phyloP scores from a whole-genome alignment of 2,329 filamentous ascomycete species.

The Pyricularia pennisetigena region DNA sequence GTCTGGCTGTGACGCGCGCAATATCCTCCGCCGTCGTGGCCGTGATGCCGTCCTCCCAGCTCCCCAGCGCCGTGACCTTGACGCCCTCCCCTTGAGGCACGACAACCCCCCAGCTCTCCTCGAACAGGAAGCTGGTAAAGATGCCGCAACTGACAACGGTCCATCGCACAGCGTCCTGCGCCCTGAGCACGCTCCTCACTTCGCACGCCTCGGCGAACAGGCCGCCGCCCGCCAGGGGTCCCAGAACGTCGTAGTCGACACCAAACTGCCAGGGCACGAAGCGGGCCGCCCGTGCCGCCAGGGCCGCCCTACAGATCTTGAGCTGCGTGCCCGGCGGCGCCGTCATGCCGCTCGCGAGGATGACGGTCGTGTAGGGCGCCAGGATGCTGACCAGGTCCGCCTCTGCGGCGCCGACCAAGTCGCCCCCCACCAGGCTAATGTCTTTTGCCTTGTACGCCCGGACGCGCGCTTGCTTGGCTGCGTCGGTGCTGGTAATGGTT shows the following conservation, averaged over 20 bases:
- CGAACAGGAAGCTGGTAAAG: constrained; percentile 62
- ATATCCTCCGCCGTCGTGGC: constrained; percentile 56
- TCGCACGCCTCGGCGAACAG: constrained; percentile 59
- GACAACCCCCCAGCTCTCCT: constrained; percentile 52
- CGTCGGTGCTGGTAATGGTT: constrained; percentile 25
- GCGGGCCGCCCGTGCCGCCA: constrained; percentile 35
- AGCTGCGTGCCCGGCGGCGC: constrained; percentile 43
- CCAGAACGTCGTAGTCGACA: constrained; percentile 59
- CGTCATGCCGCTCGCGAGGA: constrained; percentile 53
- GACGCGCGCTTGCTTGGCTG: constrained; percentile 19
- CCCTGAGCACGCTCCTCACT: constrained; percentile 42
- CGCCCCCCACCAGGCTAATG: constrained; percentile 24
- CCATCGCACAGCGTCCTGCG: constrained; percentile 42
- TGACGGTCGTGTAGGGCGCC: constrained; percentile 37
- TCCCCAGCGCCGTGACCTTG: constrained; percentile 43
- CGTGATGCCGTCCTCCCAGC: constrained; percentile 53
- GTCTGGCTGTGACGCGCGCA: constrained; percentile 45
- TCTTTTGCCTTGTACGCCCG: constrained; percentile 16
- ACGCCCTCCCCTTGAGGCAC: constrained; percentile 24
- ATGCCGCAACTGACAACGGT: constrained; percentile 58
- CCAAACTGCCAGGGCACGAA: constrained; percentile 58
- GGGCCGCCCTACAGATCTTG: constrained; percentile 30
- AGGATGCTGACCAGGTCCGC: constrained; percentile 32
- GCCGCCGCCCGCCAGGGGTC: constrained; percentile 46
- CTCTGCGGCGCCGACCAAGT: constrained; percentile 27